Base-by-base conservation (phyloP, 805 yeast genomes). In the Saccharomycopsis lassenensis region DNA sequence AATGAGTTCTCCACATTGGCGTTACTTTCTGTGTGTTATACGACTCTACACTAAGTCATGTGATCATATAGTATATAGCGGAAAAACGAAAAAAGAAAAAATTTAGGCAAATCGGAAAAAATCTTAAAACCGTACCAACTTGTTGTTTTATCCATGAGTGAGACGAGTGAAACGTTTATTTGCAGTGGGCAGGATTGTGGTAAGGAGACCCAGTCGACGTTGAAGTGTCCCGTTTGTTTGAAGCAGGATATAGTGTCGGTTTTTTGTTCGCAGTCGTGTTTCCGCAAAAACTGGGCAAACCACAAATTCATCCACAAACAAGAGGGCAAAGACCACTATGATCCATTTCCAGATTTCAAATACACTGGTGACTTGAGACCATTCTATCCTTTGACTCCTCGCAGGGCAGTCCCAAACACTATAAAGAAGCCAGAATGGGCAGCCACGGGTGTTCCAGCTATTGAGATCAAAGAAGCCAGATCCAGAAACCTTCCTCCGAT, bases 211-310 rank as follows among this genome's bases (percentile, higher is more conserved):
- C 63, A 63, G 3, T 79, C 93, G 15, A 58, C 67, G 28, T 63
- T 91, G 46, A 86, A 86, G 54, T 91, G 98, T 57, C 98, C 98
- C 0, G 65, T 87, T 11, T 91, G 98, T 58, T 59, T 91, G 44
- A 87, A 91, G 52, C 67, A 67, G 42, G 83, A 75, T 11, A 48
- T 71, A 33, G 62, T 66, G 27, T 62, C 71, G 33, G 67, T 67
- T 14, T 91, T 89, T 58, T 91, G 98, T 61, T 69, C 76, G 51
- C 94, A 87, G 46, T 59, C 60, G 1, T 89, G 98, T 57, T 89
- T 84, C 62, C 74, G 80, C 52, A 61, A 78, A 31, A 62, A 72
- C 29, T 82, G 85, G 74, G 58, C 69, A 11, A 55, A 65, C 16
- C 98, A 89, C 55, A 87, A 86, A 61, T 68, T 74, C 20, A 62